Evolutionary conservation across 2,329 filamentous ascomycete genomes (phyloP), one percentile per base, ranked within the genome.

Genomic region (Aspergillus fijiensis): DNA sequence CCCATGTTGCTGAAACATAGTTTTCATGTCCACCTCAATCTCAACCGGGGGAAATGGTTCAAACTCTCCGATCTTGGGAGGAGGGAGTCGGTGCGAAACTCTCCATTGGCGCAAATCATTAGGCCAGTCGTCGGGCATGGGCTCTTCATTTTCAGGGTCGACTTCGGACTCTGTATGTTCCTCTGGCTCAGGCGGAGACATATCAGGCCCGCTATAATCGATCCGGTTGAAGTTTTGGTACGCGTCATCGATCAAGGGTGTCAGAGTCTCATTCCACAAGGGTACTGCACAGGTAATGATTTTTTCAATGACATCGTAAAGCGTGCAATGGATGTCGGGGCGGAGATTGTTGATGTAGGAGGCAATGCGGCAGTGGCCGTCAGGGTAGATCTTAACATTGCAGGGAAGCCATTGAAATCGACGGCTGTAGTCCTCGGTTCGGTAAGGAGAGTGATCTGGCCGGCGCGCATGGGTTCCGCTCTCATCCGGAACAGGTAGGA

Each of bases 361-460:
- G 1, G 66, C 67, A 48, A 80, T 73, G 53, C 64, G 72, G 49
- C 67, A 65, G 48, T 63, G 55, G 10, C 57, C 35, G 42, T 57
- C 60, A 7, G 60, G 31, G 2, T 61, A 23, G 5, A 78, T 66
- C 3, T 72, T 60, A 2, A 78, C 65, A 48, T 81, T 73, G 12
- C 74, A 75, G 0, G 79, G 77, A 14, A 82, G 71, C 80, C 82
- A 85, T 65, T 84, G 80, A 60, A 78, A 81, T 1, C 69, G 65
- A 3, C 51, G 56, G 10, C 75, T 78, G 48, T 62, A 67, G 0
- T 49, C 39, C 12, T 47, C 23, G n/a, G 27, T 12, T 14, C 21
- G 49, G 45, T 48, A 5, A 60, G 10, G 39, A 42, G n/a, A 27
- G 42, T 4, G 33, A 4, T 12, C 33, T 35, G 33, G 14, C 4